phyloP scores from a whole-genome alignment of 78 protist species.

The Dictyostelium discoideum region dicty_2.7 NC_007089.4:747501-748000 shows the following conservation, averaged over 20 bases:
- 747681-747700: conserved; percentile 65
- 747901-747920: conserved; percentile 22
- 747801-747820: conserved; percentile 7
- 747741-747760: conserved; percentile 43
- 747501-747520: conserved; percentile 66
- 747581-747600: not conserved
- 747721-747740: conserved; percentile 34
- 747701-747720: conserved; percentile 85
- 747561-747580: not conserved
- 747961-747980: conserved; percentile 68
- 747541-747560: not conserved
- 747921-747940: conserved; percentile 58
- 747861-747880: conserved; percentile 44
- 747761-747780: conserved; percentile 44
- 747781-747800: conserved; percentile 26
- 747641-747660: conserved; percentile 34
- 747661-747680: conserved; percentile 1
- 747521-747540: conserved; percentile 23
- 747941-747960: conserved; percentile 83
- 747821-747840: conserved; percentile 67
- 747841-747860: conserved; percentile 38
- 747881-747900: conserved; percentile 37
- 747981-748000: conserved; percentile 8
- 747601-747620: not conserved
- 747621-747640: not conserved